Evolutionary conservation across 2,329 filamentous ascomycete genomes (phyloP).

Genomic region (Sclerotinia spermophila): DNA sequence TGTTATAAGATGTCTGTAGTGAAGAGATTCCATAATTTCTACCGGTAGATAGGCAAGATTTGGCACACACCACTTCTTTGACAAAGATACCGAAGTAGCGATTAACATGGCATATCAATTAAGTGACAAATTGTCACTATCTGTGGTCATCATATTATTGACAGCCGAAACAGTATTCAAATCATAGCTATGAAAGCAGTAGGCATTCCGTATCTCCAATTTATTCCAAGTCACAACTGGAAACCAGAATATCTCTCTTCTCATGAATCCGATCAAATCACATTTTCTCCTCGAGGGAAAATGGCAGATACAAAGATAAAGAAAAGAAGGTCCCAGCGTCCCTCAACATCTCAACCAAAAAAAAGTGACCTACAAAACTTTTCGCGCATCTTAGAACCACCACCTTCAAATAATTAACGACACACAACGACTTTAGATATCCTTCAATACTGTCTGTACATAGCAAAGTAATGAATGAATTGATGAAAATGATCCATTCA

Average conservation of each 20-base stretch:
- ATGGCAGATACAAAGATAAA: not conserved
- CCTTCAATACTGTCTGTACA: no score
- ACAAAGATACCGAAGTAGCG: not conserved
- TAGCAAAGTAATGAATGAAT: no score
- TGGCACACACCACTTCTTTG: no score
- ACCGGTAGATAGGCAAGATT: not conserved
- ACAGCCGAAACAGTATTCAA: not conserved
- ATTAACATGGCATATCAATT: not conserved
- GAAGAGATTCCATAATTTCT: not conserved
- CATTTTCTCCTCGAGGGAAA: not conserved
- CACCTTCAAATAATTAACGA: not conserved
- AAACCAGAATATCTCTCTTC: no score
- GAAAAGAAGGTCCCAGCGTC: not conserved
- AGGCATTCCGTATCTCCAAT: no score
- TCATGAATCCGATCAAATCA: no score
- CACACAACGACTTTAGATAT: not conserved
- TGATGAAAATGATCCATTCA: rapidly evolving
- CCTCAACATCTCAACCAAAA: not conserved
- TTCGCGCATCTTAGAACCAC: not conserved
- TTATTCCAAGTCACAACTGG: no score
- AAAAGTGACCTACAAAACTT: not conserved
- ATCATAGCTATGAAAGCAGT: no score
- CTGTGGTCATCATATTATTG: not conserved
- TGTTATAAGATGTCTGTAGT: not conserved
- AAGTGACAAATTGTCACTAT: not conserved